Base-by-base conservation (phyloP, 768 basidiomycete genomes). In the Collybiopsis luxurians region DNA sequence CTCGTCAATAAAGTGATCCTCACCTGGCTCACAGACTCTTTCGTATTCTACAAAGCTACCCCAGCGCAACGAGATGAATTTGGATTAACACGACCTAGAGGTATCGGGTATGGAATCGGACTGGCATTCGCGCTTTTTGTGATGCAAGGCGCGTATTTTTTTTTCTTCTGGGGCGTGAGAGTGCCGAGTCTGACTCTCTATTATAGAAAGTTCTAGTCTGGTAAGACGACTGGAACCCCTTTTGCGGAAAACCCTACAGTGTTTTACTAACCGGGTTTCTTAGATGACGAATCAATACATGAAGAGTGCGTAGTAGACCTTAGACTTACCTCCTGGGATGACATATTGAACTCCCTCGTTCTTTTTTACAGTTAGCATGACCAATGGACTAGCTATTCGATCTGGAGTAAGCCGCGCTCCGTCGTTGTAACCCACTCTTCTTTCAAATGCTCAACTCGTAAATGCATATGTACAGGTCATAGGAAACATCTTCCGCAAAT, bases 401-500 rank as follows among this genome's bases (percentile, higher is more conserved):
- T 69, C 75, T 9, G 67, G 69, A 24, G 73, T 78, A 45, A 27
- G 73, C 64, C 26, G 21, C 28, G 36, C 36, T 5, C 21, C 55
- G 28, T 31, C 34, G 47, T 49, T 15, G 56, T 1, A 44, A 26
- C 12, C 21, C 1, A 11, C 21, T 4, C 40, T 9, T 27, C 12
- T 27, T 38, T 43, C 23, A 30, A 39, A 40, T 51, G 2, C 30
- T 28, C 46, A 78, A 75, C 56, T 78, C n/a, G n/a, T n/a, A n/a
- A n/a, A n/a, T n/a, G n/a, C n/a, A n/a, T n/a, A n/a, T n/a, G n/a
- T n/a, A n/a, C n/a, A n/a, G n/a, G n/a, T n/a, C 26, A 75, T 78
- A 36, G 79, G 77, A 2, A 65, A 62, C 28, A 81, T 89, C 30
- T 84, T 85, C 60, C 79, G 85, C 21, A 90, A 90, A 66, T 83